Percentiles rank a stretch among this genome's conserved stretches.
These are phyloP conservation scores for Eremochloa ophiuroides DNA, from an alignment of 176 grass and related monocot genomes.

Conservation along the genomic window DNA sequence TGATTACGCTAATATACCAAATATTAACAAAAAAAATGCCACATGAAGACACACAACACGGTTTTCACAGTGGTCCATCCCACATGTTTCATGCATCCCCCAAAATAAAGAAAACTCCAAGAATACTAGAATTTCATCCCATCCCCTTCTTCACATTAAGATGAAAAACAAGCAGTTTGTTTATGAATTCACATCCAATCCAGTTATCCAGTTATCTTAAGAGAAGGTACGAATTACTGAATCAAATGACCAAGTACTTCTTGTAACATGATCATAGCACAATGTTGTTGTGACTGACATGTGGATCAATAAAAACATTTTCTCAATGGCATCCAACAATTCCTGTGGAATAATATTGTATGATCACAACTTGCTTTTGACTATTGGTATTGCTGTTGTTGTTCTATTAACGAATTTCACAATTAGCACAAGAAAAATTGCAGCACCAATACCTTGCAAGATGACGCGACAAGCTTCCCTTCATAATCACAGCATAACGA, in stretches of 20 bases:
- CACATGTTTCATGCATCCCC: neutral
- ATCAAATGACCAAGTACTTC: neutral
- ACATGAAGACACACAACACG: constrained; percentile 3
- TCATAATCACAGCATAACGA: constrained; percentile 77
- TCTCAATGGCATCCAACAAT: neutral
- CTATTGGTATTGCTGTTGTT: neutral
- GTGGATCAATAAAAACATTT: neutral
- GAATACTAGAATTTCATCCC: neutral
- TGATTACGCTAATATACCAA: neutral
- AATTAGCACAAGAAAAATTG: constrained; percentile 3
- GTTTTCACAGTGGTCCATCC: neutral
- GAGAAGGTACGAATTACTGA: neutral
- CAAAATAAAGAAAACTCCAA: neutral
- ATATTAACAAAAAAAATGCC: neutral
- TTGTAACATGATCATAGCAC: neutral
- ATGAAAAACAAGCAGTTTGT: neutral
- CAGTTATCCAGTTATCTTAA: neutral
- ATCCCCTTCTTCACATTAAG: neutral
- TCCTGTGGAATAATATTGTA: neutral
- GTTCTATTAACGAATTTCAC: neutral
- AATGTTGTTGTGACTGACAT: neutral
- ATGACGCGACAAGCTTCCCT: constrained; percentile 80
- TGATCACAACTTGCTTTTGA: neutral
- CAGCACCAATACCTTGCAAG: constrained; percentile 79
- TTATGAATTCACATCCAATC: constrained; percentile 8